A percentile compares a stretch with the other conserved stretches of the same genome.
phyloP scores from a whole-genome alignment of 805 yeast genomes.

The Starmerella stigmatis region DNA sequence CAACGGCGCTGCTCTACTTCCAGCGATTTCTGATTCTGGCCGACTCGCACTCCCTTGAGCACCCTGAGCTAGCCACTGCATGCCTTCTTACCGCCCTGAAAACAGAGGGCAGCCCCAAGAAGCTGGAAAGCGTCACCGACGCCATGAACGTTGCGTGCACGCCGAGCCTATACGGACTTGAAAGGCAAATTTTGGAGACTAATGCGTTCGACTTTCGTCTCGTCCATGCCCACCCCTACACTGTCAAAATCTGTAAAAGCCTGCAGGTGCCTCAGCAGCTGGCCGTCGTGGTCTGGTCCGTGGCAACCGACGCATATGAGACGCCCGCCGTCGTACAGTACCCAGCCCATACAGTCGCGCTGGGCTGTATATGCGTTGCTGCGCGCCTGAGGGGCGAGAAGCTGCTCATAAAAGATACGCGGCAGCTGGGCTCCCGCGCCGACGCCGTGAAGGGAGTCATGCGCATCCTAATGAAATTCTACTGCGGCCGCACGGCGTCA shows the following conservation, averaged over 20 bases:
- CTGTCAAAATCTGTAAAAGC: constrained; percentile 51
- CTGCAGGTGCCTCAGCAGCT: constrained; percentile 38
- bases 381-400: background rate
- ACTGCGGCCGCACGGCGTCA: constrained; percentile 1
- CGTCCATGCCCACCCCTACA: constrained; percentile 53
- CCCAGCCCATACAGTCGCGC: constrained; percentile 67
- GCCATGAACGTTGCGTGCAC: background rate
- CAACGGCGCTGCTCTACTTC: constrained; percentile 59
- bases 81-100: constrained; percentile 56
- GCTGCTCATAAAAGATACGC: background rate
- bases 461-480: constrained; percentile 12
- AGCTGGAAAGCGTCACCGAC: constrained; percentile 44
- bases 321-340: constrained; percentile 57
- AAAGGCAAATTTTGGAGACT: constrained; percentile 63
- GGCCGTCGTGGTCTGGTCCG: constrained; percentile 57
- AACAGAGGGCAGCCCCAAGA: constrained; percentile 75
- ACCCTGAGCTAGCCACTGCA: background rate
- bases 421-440: constrained; percentile 2
- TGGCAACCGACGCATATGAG: constrained; percentile 60
- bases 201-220: constrained; percentile 71
- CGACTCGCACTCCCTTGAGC: background rate
- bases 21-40: constrained; percentile 60
- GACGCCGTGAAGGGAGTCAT: constrained; percentile 1
- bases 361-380: constrained; percentile 56
- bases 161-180: constrained; percentile 32